phyloP scores from a whole-genome alignment of 352 stramenopile species.

The Phytophthora quininea region DNA sequence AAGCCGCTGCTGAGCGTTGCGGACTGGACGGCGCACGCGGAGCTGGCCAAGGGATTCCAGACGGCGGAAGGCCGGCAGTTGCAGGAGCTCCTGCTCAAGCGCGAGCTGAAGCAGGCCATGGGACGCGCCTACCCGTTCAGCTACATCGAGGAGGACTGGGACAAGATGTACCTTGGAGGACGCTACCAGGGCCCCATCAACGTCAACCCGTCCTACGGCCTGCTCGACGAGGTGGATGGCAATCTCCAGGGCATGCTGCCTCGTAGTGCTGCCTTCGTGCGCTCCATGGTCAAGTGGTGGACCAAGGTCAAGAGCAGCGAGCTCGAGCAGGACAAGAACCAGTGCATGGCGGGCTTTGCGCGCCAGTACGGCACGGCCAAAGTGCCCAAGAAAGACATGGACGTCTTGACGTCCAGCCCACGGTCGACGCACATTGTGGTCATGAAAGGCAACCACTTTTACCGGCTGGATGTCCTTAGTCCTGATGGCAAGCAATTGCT shows the following conservation, averaged over 20 bases:
- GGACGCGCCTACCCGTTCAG: constrained; percentile 90
- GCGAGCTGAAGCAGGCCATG: constrained; percentile 76
- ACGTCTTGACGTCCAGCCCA: constrained; percentile 80
- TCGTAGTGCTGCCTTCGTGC: constrained; percentile 80
- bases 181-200: constrained; percentile 92
- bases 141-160: constrained; percentile 94
- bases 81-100: constrained; percentile 69
- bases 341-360: constrained; percentile 91
- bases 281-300: constrained; percentile 89
- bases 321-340: constrained; percentile 89
- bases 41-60: constrained; percentile 67
- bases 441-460: constrained; percentile 87
- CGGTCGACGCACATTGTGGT: constrained; percentile 88
- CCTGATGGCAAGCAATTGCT: constrained; percentile 83
- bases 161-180: constrained; percentile 91
- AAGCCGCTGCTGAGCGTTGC: constrained; percentile 72
- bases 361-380: constrained; percentile 88
- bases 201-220: constrained; percentile 89
- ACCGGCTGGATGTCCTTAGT: constrained; percentile 82
- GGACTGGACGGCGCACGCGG: constrained; percentile 71
- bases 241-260: constrained; percentile 73
- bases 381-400: constrained; percentile 71
- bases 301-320: constrained; percentile 87
- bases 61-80: constrained; percentile 54
- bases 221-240: constrained; percentile 81